A percentile compares a stretch with the other conserved stretches of the same genome.
phyloP scores from a whole-genome alignment of 2,329 filamentous ascomycete species.

The Sclerotinia nivalis region DNA sequence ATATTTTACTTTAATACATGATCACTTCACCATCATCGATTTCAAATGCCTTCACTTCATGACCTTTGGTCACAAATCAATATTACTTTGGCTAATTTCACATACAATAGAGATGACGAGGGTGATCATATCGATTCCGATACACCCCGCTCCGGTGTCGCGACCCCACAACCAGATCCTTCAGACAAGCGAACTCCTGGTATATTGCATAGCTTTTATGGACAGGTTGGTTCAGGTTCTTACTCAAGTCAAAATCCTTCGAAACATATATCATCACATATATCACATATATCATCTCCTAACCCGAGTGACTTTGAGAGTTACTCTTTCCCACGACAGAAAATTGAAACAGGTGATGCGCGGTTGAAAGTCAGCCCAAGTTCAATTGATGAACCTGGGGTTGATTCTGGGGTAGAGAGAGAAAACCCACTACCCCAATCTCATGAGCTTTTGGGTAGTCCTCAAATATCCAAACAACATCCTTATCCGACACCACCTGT shows the following conservation, averaged over 20 bases:
- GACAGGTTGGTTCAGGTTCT: conserved; percentile 95
- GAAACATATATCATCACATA: conserved; percentile 40
- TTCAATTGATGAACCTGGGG: conserved; percentile 34
- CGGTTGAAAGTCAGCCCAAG: conserved; percentile 35
- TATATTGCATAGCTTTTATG: conserved; percentile 94
- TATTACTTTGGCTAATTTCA: conserved; percentile 37
- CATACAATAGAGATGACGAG: conserved; percentile 57
- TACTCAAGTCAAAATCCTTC: conserved; percentile 45
- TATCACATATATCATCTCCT: conserved; percentile 22
- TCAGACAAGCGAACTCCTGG: conserved; percentile 93
- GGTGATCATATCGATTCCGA: conserved; percentile 79
- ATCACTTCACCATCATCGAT: not conserved
- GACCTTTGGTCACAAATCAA: conserved; percentile 25
- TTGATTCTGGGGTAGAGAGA: conserved; percentile 33
- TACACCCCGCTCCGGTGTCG: conserved; percentile 85
- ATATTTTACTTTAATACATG: not conserved
- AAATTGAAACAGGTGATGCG: conserved; percentile 31
- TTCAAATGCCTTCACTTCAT: conserved; percentile 16
- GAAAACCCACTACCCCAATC: conserved; percentile 30
- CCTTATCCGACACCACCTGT: conserved; percentile 60
- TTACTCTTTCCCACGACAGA: conserved; percentile 30
- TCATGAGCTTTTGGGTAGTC: conserved; percentile 34
- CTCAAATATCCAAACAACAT: conserved; percentile 37
- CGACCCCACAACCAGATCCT: conserved; percentile 89
- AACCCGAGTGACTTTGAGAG: conserved; percentile 30